Conservation (phyloP, 768 basidiomycete species). For the Naganishia friedmannii region DNA sequence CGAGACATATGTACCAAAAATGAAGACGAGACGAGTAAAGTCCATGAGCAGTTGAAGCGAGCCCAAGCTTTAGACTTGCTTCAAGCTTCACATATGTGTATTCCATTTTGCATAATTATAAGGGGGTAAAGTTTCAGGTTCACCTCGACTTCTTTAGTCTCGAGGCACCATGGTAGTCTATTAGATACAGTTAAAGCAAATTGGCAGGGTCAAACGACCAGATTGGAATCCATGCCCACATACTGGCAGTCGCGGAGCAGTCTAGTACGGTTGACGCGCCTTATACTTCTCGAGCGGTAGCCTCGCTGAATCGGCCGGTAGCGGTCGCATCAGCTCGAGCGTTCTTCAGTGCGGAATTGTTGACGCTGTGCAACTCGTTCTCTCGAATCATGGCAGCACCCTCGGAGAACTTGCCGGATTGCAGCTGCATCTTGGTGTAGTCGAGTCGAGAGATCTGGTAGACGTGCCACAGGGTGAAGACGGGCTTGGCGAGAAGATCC, state of each 20-base stretch:
- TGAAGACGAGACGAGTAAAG: too few relatives aligned
- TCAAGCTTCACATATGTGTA: too few relatives aligned
- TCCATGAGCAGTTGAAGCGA: too few relatives aligned
- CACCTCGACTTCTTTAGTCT: background rate
- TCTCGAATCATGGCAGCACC: constrained; percentile 35
- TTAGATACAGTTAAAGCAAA: background rate
- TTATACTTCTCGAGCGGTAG: constrained; percentile 59
- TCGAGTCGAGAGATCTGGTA: constrained; percentile 47
- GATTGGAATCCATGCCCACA: background rate
- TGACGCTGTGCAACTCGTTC: constrained; percentile 37
- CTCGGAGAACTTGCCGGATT: constrained; percentile 49
- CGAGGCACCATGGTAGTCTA: background rate
- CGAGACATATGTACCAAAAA: too few relatives aligned
- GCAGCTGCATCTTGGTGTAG: constrained; percentile 48
- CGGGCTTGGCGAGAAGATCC: constrained; percentile 52
- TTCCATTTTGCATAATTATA: background rate
- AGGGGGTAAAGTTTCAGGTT: background rate
- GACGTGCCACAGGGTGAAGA: constrained; percentile 51
- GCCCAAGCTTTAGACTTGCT: too few relatives aligned
- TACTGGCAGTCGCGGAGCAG: background rate
- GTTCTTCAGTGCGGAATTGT: constrained; percentile 25
- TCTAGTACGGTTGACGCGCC: background rate
- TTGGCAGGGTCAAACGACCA: background rate
- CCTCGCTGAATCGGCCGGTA: constrained; percentile 29
- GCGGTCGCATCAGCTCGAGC: constrained; percentile 29